Evolutionary conservation across 1,284 basidiomycete genomes (phyloP), one percentile per base, ranked within the genome.

Genomic region (Polyporus tsugae): DNA sequence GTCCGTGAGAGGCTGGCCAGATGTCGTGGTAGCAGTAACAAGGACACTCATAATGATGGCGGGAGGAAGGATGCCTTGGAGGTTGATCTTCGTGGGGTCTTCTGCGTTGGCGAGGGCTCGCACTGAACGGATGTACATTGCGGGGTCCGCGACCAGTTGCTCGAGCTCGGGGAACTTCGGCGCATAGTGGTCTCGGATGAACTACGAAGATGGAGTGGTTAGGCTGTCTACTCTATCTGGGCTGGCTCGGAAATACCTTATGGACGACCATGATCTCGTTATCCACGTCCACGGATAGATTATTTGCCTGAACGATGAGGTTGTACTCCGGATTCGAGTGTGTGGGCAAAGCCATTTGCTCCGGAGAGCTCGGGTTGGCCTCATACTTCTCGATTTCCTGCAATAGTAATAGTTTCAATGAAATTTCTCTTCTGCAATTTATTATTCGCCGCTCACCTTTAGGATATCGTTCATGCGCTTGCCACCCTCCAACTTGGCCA

Each of bases 181-280:
- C 1, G 94, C 90, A 80, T 99, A 99, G 82, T 99, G 97, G 78
- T 99, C 98, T 73, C 98, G 92, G 77, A 99, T 98, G 85, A 98
- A 99, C 92, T 95, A 76, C 4, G 75, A 33, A 60, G 62, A 69
- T 33, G 46, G 5, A 22, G 15, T 29, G 15, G 22, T 59, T 49
- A 69, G 63, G 41, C 57, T 60, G 2, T 29, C 29, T 53, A 15
- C 38, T 25, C 58, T 17, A 6, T 33, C 38, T 41, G 1, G 13
- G 17, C 25, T 4, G 13, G 7, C 9, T 7, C 1, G 25, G 0
- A 22, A 52, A 36, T 44, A 89, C 95, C 86, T 99, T 99, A 85
- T 99, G 96, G 1, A 99, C 97, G 35, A 99, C 86, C 68, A 99
- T 86, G 67, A 98, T 95, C 80, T 99, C 98, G 76, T 99, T 99